phyloP scores from a whole-genome alignment of 2,329 filamentous ascomycete genomes.

The Fusarium sp. region DNA sequence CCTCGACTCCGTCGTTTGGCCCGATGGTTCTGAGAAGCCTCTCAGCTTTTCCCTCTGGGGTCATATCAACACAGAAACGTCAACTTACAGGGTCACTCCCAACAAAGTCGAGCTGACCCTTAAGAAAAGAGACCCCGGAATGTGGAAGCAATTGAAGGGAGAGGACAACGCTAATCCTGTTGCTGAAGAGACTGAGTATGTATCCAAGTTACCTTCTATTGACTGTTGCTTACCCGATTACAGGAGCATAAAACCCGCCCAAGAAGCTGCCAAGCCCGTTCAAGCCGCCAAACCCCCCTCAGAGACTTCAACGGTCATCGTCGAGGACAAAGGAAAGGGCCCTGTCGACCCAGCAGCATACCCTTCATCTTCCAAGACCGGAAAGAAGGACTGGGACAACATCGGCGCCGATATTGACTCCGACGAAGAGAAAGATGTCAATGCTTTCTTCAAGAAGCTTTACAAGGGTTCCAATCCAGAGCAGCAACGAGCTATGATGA shows the following conservation, averaged over 20 bases:
- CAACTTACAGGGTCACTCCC: slow-evolving; percentile 72
- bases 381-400: slow-evolving; percentile 93
- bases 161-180: slow-evolving; percentile 17
- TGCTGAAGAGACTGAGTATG: slow-evolving; percentile 39
- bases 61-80: slow-evolving; percentile 69
- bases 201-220: not conserved
- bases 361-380: slow-evolving; percentile 85
- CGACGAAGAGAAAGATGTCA: slow-evolving; percentile 71
- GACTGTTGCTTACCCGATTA: not conserved
- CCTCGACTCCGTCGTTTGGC: slow-evolving; percentile 49
- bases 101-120: slow-evolving; percentile 85
- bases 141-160: slow-evolving; percentile 66
- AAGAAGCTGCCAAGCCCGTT: slow-evolving; percentile 39
- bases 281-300: slow-evolving; percentile 13
- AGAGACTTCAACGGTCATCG: not conserved
- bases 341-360: slow-evolving; percentile 60
- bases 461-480: slow-evolving; percentile 83
- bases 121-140: slow-evolving; percentile 73
- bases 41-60: slow-evolving; percentile 74
- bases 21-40: slow-evolving; percentile 66
- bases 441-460: slow-evolving; percentile 89
- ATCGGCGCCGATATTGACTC: slow-evolving; percentile 68
- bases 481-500: slow-evolving; percentile 93
- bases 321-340: slow-evolving; percentile 22
- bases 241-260: slow-evolving; percentile 32